These are phyloP conservation scores for Buxus sempervirens DNA, from an alignment of 164 flowering plant species.

Conservation along the genomic window DNA sequence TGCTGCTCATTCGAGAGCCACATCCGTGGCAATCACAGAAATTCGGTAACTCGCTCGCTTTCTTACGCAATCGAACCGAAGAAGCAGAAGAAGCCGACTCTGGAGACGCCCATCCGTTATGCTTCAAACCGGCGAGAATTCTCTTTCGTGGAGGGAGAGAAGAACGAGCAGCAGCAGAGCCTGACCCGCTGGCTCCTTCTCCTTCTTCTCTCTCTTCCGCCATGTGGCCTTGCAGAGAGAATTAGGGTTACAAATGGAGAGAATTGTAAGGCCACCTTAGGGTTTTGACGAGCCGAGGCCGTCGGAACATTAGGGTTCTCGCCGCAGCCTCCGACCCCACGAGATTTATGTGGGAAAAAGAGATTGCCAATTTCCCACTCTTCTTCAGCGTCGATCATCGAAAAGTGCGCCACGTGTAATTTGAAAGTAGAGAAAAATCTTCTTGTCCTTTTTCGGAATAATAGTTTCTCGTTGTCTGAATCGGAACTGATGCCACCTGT, in stretches of 20 bases:
- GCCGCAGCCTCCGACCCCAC: neutral
- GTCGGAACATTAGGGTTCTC: neutral
- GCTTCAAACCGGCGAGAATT: slow-evolving; percentile 12
- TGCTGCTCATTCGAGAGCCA: slow-evolving; percentile 27
- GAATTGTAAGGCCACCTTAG: neutral
- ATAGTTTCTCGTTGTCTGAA: too few species aligned
- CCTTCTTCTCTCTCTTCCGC: slow-evolving; percentile 11
- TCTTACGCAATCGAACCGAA: slow-evolving; percentile 20
- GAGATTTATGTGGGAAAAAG: too few species aligned
- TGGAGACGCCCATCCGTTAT: neutral
- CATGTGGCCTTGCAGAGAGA: neutral
- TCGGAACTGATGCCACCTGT: too few species aligned
- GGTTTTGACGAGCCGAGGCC: neutral
- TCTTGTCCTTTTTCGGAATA: too few species aligned
- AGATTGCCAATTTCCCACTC: too few species aligned
- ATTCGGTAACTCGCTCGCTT: slow-evolving; percentile 46
- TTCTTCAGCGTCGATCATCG: too few species aligned
- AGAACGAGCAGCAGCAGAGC: slow-evolving; percentile 3
- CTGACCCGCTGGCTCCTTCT: neutral
- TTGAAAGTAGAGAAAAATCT: too few species aligned
- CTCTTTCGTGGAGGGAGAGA: slow-evolving; percentile 21
- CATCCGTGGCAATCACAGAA: slow-evolving; percentile 61
- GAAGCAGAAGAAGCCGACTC: neutral
- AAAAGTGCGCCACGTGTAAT: too few species aligned
- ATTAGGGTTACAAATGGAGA: slow-evolving; percentile 9